phyloP scores from a whole-genome alignment of 164 flowering plant genomes.

The Berberis vulgaris region DNA sequence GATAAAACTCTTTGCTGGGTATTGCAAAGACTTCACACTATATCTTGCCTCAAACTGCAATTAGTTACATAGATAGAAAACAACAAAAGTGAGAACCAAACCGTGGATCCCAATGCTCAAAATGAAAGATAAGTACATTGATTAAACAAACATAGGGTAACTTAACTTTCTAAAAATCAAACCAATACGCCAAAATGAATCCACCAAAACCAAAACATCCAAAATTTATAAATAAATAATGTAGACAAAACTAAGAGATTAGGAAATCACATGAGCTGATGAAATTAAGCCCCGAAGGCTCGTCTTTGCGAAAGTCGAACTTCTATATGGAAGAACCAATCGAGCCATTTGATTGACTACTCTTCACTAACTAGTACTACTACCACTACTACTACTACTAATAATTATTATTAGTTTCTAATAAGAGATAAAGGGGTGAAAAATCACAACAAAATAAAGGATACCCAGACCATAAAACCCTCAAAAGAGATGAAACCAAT shows the following conservation, averaged over 20 bases:
- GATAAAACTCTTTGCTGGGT: conserved; percentile 19
- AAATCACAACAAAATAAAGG: not conserved
- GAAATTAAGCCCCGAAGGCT: conserved; percentile 61
- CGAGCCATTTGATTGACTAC: conserved; percentile 51
- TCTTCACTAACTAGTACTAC: conserved; percentile 12
- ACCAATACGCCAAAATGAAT: not conserved
- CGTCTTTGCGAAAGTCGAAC: conserved; percentile 48
- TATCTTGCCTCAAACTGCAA: conserved; percentile 27
- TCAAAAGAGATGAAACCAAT: not conserved
- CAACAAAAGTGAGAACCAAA: not conserved
- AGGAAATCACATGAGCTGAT: conserved; percentile 65
- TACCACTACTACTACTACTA: not conserved
- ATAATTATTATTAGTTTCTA: not conserved
- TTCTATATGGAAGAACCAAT: conserved; percentile 61
- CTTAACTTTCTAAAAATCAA: not conserved
- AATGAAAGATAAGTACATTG: not conserved
- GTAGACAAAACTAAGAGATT: conserved; percentile 4
- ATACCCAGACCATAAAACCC: not conserved
- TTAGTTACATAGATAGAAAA: not conserved
- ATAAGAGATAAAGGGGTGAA: not conserved
- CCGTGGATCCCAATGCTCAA: not conserved
- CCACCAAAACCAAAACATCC: not conserved
- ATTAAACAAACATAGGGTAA: not conserved
- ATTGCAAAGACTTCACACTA: conserved; percentile 17
- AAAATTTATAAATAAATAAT: not conserved